Conservation (phyloP, 2,329 filamentous ascomycete species). For the Lecanosticta acicola region DNA sequence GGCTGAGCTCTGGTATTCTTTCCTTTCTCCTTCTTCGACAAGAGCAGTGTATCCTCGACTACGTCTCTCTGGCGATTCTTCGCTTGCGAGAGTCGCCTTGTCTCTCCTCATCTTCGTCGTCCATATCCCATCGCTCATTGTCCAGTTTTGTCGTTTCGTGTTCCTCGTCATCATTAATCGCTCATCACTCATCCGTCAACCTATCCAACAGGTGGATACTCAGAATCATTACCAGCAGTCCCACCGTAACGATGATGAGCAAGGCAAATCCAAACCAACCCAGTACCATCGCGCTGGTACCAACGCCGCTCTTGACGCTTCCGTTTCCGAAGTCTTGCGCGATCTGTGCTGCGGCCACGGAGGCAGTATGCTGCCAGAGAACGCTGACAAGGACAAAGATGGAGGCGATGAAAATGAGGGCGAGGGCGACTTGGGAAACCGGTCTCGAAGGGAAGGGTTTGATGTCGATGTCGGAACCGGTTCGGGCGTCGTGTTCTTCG, state of each 20-base stretch:
- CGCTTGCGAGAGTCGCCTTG: no score
- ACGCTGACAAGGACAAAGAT: constrained; percentile 63
- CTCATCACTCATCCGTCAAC: constrained; percentile 40
- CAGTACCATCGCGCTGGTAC: constrained; percentile 91
- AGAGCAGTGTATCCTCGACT: no score
- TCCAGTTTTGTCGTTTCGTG: no score
- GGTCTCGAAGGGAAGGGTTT: constrained; percentile 90
- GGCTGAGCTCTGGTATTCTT: no score
- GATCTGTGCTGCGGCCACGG: constrained; percentile 88
- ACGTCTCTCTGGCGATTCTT: no score
- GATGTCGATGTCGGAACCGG: constrained; percentile 78
- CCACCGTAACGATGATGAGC: constrained; percentile 92
- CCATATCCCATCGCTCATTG: no score
- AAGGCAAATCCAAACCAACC: constrained; percentile 96
- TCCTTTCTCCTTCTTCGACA: no score
- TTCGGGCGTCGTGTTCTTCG: constrained; percentile 71
- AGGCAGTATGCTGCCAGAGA: constrained; percentile 91
- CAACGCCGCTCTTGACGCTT: constrained; percentile 77
- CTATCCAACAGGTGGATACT: constrained; percentile 77
- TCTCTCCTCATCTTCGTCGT: no score
- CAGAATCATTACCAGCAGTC: constrained; percentile 90
- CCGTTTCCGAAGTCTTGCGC: constrained; percentile 90
- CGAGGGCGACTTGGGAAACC: constrained; percentile 86
- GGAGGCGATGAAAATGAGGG: constrained; percentile 73
- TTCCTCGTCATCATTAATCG: no score